Evolutionary conservation across 139 green algal species (phyloP).

Genomic region (Eudorina sp.): DNA sequence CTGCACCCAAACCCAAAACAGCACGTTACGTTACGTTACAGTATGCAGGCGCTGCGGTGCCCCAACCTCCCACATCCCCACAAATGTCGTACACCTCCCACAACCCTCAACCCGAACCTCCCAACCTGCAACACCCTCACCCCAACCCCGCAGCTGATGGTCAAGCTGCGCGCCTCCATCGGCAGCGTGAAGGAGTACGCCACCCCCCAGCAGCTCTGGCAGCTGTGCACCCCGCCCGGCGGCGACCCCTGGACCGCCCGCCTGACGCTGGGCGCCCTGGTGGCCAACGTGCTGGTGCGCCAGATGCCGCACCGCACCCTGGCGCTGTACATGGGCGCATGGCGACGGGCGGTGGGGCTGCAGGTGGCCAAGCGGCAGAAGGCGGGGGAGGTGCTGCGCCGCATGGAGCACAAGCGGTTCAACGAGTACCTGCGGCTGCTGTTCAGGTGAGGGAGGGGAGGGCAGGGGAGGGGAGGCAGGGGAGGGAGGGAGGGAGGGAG

Average conservation of each 20-base stretch:
- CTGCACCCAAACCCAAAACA: no score
- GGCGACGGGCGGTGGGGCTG: constrained; percentile 13
- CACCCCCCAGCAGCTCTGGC: constrained; percentile 56
- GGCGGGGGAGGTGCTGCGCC: constrained; percentile 43
- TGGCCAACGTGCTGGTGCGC: constrained; percentile 54
- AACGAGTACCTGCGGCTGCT: constrained; percentile 46
- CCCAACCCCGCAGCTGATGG: constrained; percentile 2
- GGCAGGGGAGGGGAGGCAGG: background rate
- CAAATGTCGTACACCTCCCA: no score
- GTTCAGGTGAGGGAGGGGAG: constrained; percentile 43
- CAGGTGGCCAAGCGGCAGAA: background rate
- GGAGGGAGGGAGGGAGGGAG: background rate
- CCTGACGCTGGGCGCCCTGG: constrained; percentile 55
- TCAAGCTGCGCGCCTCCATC: constrained; percentile 55
- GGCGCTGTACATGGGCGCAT: constrained; percentile 46
- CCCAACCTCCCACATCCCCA: no score
- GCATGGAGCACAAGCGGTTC: constrained; percentile 38
- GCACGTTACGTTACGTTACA: no score
- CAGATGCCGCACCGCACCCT: constrained; percentile 48
- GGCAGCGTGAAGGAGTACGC: constrained; percentile 56
- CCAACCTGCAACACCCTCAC: no score
- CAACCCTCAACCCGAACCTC: no score
- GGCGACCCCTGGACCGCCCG: constrained; percentile 53
- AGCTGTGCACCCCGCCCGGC: constrained; percentile 54
- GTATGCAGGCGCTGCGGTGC: no score